These are phyloP conservation scores for Inosperma sp. DNA, from an alignment of 768 basidiomycete species.

Conservation along the genomic window DNA sequence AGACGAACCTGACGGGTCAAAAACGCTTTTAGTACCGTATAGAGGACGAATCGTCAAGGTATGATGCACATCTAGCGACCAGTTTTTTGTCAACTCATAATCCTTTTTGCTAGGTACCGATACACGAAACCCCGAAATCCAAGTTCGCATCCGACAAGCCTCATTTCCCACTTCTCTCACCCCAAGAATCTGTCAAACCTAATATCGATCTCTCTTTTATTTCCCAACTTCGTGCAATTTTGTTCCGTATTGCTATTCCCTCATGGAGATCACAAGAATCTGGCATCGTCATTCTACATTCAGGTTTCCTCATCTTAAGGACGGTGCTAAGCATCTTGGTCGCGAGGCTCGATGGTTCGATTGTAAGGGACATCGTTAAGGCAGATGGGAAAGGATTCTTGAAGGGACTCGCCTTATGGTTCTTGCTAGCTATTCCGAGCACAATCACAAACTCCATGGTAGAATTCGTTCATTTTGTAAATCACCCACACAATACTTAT, in stretches of 20 bases:
- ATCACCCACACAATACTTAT: not conserved
- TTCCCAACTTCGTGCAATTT: constrained; percentile 27
- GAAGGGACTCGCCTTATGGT: constrained; percentile 82
- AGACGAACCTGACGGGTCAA: constrained; percentile 52
- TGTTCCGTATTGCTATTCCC: constrained; percentile 68
- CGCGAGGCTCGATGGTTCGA: constrained; percentile 82
- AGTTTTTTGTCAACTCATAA: not conserved
- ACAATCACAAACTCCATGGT: constrained; percentile 97
- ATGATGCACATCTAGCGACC: constrained; percentile 13
- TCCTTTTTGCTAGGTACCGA: constrained; percentile 37
- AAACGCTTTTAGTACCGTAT: constrained; percentile 65
- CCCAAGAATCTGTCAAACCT: constrained; percentile 44
- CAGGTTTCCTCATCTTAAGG: constrained; percentile 77
- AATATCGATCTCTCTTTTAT: constrained; percentile 52
- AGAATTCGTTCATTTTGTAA: constrained; percentile 9
- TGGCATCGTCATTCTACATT: constrained; percentile 70
- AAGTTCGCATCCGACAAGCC: constrained; percentile 49
- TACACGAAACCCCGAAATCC: constrained; percentile 44
- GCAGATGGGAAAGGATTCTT: constrained; percentile 84
- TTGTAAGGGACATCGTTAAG: constrained; percentile 84
- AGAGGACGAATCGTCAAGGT: constrained; percentile 62
- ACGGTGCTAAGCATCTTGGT: constrained; percentile 87
- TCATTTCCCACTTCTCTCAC: constrained; percentile 57
- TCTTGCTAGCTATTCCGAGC: constrained; percentile 83
- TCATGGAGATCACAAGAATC: constrained; percentile 62